Percentiles rank a stretch among this genome's conserved stretches.
Conservation (phyloP, 495 filamentous ascomycete genomes). For the Cladorrhinum samala region DNA sequence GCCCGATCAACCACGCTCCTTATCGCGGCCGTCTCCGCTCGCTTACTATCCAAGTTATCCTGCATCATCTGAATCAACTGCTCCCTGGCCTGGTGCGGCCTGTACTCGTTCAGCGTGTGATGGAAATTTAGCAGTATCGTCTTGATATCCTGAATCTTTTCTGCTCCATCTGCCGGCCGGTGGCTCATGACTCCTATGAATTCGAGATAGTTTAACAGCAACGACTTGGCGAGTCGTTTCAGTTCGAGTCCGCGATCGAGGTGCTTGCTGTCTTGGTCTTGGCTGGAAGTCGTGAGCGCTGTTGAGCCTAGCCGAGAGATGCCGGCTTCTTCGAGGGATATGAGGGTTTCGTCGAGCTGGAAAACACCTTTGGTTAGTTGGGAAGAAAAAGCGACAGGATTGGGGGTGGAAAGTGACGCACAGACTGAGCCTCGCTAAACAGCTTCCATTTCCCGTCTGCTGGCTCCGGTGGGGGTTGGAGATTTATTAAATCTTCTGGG, state of each 20-base stretch:
- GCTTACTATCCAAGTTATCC: slow-evolving; percentile 67
- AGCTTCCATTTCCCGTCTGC: slow-evolving; percentile 61
- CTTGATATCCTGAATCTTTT: slow-evolving; percentile 69
- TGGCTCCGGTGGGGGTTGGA: slow-evolving; percentile 76
- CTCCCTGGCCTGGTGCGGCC: slow-evolving; percentile 91
- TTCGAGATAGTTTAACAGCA: slow-evolving; percentile 80
- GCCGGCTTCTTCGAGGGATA: slow-evolving; percentile 59
- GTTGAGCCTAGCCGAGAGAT: slow-evolving; percentile 60
- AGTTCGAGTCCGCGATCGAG: slow-evolving; percentile 71
- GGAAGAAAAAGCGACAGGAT: background rate
- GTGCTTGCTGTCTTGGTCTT: slow-evolving; percentile 40
- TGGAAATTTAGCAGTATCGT: slow-evolving; percentile 83
- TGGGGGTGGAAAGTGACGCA: slow-evolving; percentile 24
- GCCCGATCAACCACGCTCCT: slow-evolving; percentile 65
- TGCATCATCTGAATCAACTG: slow-evolving; percentile 89
- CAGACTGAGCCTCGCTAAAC: slow-evolving; percentile 64
- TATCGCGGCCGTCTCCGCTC: slow-evolving; percentile 73
- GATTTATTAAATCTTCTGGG: slow-evolving; percentile 66
- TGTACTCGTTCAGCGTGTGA: slow-evolving; percentile 86
- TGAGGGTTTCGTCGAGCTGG: slow-evolving; percentile 54
- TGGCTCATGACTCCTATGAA: slow-evolving; percentile 63
- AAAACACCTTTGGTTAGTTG: background rate
- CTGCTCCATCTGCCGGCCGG: slow-evolving; percentile 52
- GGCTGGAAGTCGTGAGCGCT: slow-evolving; percentile 12
- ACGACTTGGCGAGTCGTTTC: slow-evolving; percentile 68